Base-by-base conservation (phyloP, 2,329 filamentous ascomycete genomes). In the Trichoderma sp. region DNA sequence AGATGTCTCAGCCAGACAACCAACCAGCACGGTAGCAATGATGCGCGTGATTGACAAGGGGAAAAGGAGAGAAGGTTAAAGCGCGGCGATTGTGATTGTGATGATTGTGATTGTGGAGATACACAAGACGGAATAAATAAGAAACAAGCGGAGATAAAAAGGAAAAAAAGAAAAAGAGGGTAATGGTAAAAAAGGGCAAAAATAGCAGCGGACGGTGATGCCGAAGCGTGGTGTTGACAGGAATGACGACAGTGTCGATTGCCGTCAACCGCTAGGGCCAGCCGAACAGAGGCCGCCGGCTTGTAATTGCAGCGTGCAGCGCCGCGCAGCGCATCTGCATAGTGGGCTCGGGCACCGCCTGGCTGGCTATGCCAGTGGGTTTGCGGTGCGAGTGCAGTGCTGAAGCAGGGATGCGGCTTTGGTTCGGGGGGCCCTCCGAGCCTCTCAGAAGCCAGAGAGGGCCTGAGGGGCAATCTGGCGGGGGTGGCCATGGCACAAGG, bases 391-490 rank as follows among this genome's bases (percentile, higher is more conserved):
- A 24, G 41, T 53, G 59, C 69, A 64, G 69, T 29, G 69, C 69
- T 72, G 69, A 71, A 29, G 68, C 68, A 71, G 68, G 56, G 68
- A 64, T 63, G 59, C 69, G 21, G 66, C 69, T 27, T 38, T 29
- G 69, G 53, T 41, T 27, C 67, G 18, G 65, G 67, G 67, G 31
- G 31, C 31, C 31, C 31, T 33, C 31, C 31, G 31, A 9, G 67
- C 67, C 27, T 38, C 27, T 71, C 67, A 71, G 67, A 56, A 66
- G 63, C 63, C 62, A 73, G 66, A 66, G 74, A 76, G 75, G 80
- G 75, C 77, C 79, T 81, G 45, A 81, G 74, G 64, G 65, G 59
- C 68, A 69, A 63, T 66, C 53, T 56, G 53, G 66, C 29, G 66
- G 74, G 65, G 63, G 69, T 50, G 50, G 45, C 60, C 60, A 35